Percentiles rank a stretch among this genome's conserved stretches.
Evolutionary conservation across 768 basidiomycete species (phyloP).

Genomic region (Chalciporus sphaerocephalus): DNA sequence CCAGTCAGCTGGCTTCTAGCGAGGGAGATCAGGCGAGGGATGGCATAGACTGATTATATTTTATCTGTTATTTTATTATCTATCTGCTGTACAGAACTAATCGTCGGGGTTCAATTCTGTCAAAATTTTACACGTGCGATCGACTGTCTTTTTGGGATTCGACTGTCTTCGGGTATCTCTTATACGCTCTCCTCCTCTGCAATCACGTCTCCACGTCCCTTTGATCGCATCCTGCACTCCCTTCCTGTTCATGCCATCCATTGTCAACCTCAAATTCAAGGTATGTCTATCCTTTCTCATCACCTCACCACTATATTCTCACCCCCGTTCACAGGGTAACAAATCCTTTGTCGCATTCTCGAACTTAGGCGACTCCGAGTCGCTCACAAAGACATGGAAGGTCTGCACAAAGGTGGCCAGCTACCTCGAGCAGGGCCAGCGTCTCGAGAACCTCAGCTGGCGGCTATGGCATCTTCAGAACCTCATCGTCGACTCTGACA

Average conservation of each 20-base stretch:
- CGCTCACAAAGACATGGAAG: slow-evolving; percentile 90
- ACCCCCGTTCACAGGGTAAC: slow-evolving; percentile 59
- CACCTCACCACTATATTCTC: not conserved
- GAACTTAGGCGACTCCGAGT: slow-evolving; percentile 79
- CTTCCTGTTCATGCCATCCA: slow-evolving; percentile 58
- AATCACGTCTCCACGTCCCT: slow-evolving; percentile 11
- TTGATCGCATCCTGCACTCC: slow-evolving; percentile 14
- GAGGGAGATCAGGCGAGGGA: too few species aligned
- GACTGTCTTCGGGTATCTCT: slow-evolving; percentile 23
- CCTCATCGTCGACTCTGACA: slow-evolving; percentile 87
- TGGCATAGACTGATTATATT: too few species aligned
- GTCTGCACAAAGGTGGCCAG: slow-evolving; percentile 89
- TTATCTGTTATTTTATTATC: slow-evolving; percentile 8
- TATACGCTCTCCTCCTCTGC: slow-evolving; percentile 16
- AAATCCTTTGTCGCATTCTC: slow-evolving; percentile 93
- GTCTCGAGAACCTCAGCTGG: slow-evolving; percentile 91
- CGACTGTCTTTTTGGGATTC: slow-evolving; percentile 4
- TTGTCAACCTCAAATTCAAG: slow-evolving; percentile 85
- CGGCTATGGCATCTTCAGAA: slow-evolving; percentile 90
- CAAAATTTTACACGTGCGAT: slow-evolving; percentile 27
- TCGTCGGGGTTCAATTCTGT: slow-evolving; percentile 33
- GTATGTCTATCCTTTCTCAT: slow-evolving; percentile 29
- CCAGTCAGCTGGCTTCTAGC: slow-evolving; percentile 13
- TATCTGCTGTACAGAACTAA: slow-evolving; percentile 1
- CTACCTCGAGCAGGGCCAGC: slow-evolving; percentile 86